Evolutionary conservation across 495 filamentous ascomycete species (phyloP).

Genomic region (Delitschia confertaspora): DNA sequence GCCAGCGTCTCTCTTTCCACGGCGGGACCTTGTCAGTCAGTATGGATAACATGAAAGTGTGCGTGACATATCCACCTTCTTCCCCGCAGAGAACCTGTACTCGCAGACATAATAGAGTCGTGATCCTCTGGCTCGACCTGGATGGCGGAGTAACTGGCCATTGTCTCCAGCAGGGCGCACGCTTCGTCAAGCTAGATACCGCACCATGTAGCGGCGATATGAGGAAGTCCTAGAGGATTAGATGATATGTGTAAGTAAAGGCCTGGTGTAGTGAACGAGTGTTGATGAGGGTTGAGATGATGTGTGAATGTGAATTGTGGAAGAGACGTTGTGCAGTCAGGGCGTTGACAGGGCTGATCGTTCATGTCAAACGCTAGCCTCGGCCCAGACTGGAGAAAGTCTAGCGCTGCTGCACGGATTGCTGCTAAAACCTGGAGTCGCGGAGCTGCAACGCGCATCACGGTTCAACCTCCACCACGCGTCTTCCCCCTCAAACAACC

Average conservation of each 20-base stretch:
- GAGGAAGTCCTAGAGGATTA: not conserved
- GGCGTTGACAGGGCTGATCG: too few relatives aligned
- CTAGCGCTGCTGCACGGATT: too few relatives aligned
- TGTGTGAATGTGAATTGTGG: too few relatives aligned
- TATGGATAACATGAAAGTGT: conserved; percentile 13
- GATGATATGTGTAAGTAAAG: not conserved
- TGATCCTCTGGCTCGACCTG: conserved; percentile 29
- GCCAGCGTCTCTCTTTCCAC: conserved; percentile 45
- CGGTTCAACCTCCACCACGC: too few relatives aligned
- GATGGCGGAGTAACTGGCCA: conserved; percentile 37
- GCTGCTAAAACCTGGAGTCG: too few relatives aligned
- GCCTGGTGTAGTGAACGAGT: not conserved
- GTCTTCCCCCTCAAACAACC: not conserved
- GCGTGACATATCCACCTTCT: conserved; percentile 26
- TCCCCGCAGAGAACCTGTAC: conserved; percentile 33
- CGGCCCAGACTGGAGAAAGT: too few relatives aligned
- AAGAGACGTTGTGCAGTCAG: too few relatives aligned
- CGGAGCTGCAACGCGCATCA: too few relatives aligned
- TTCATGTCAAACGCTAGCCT: too few relatives aligned
- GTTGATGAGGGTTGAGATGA: not conserved
- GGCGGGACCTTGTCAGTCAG: conserved; percentile 39
- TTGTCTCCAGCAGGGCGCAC: conserved; percentile 12
- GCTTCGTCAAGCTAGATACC: conserved; percentile 33
- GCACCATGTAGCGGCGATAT: conserved; percentile 22
- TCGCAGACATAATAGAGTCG: conserved; percentile 34